Base-by-base conservation (phyloP, 2,329 filamentous ascomycete genomes). In the Scedosporium minutisporum region DNA sequence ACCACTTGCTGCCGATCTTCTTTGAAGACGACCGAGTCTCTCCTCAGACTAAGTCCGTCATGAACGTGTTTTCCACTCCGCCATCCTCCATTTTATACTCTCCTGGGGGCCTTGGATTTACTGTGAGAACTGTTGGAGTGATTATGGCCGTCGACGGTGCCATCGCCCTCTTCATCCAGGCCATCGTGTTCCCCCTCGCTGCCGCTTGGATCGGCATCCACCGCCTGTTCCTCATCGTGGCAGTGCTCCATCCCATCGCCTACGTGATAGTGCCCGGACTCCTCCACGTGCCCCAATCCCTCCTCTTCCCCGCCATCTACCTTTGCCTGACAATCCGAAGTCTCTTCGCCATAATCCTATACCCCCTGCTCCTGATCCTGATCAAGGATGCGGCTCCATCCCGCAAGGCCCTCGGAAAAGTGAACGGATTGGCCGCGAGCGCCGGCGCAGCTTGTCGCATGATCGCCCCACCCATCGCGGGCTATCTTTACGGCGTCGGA, bases 1-100 rank as follows among this genome's bases (percentile, higher is more conserved):
- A 97, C 70, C 90, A 96, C 71, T 82, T 97, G 0, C 80, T 96
- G 62, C 93, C 93, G 6, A 96, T 97, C 64, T 97, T 96, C 75
- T 85, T 96, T 60, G 92, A 97, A 72, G 92, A 96, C 68, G 81
- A 86, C 48, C 82, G 83, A 33, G 66, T 75, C 25, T 65, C 73
- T 51, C 67, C 67, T 1, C 65, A 67, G 21, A 65, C 69, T 25
- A 67, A 71, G 1, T 65, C 69, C 5, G 65, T 68, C 5, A 23
- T 63, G 23, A 25, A 25, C n/a, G 14, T 59, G 14, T 14, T 64
- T 18, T 16, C 63, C 6, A 14, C 44, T 14, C 63, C 69, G n/a
- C 69, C 70, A 51, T 80, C 75, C 67, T 77, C 72, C 1, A 58
- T 41, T 33, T 77, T 89, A 48, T 80, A 82, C 70, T 84, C 80